phyloP scores from a whole-genome alignment of 805 yeast species.

The Hanseniaspora meyeri region DNA sequence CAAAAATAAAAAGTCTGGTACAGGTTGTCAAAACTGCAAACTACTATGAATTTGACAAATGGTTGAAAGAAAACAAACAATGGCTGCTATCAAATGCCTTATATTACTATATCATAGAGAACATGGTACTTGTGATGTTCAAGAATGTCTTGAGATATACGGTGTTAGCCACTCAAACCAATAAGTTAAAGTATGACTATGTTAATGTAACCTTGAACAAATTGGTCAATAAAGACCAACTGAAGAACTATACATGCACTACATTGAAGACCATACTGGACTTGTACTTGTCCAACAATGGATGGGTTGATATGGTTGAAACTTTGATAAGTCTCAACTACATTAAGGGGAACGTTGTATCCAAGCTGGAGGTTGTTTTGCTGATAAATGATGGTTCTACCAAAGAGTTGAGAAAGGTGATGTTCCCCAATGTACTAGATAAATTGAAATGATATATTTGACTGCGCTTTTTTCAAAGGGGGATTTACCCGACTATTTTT shows the following conservation, averaged over 20 bases:
- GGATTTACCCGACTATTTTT: too few relatives aligned
- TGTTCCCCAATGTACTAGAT: slow-evolving; percentile 2
- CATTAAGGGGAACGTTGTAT: slow-evolving; percentile 7
- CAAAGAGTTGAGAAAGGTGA: not conserved
- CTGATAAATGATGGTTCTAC: slow-evolving; percentile 5
- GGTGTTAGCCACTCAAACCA: slow-evolving; percentile 18
- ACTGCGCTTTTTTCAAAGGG: too few relatives aligned
- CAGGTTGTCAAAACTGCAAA: slow-evolving; percentile 34
- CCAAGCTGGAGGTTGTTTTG: not conserved
- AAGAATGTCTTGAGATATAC: slow-evolving; percentile 28
- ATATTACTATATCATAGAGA: slow-evolving; percentile 31
- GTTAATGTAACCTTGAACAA: slow-evolving; percentile 4
- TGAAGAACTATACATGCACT: not conserved
- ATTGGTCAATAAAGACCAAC: not conserved
- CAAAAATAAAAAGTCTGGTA: slow-evolving; percentile 27
- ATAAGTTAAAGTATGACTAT: slow-evolving; percentile 23
- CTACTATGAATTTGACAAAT: slow-evolving; percentile 26
- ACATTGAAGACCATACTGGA: not conserved
- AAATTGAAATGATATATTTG: not conserved
- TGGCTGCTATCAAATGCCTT: slow-evolving; percentile 27
- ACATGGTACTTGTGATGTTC: slow-evolving; percentile 32
- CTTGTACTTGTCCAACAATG: not conserved
- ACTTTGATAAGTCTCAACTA: slow-evolving; percentile 3
- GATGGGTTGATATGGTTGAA: slow-evolving; percentile 12
- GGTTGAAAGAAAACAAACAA: slow-evolving; percentile 25